Evolutionary conservation across 75 land plant genomes (phyloP).

Genomic region (Ceratopteris richardii): DNA sequence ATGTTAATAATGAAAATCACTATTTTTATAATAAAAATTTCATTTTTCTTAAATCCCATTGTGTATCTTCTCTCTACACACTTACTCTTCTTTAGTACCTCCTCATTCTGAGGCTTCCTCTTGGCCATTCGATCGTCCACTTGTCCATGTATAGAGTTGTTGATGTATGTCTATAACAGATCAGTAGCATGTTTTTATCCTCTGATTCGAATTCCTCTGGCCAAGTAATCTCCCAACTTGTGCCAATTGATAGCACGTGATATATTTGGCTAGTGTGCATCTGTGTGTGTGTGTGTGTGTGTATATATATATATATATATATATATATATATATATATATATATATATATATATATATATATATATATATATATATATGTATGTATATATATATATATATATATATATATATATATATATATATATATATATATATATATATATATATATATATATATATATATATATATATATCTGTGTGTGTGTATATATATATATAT

Average conservation of each 20-base stretch:
- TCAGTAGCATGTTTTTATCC: background rate
- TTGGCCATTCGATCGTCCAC: background rate
- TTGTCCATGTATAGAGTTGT: background rate
- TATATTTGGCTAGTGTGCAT: background rate
- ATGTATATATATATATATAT: background rate
- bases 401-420: background rate
- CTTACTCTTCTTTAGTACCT: too few species aligned
- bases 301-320: background rate
- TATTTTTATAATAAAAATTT: too few species aligned
- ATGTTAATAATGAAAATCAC: too few species aligned
- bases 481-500: background rate
- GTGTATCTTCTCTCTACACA: too few species aligned
- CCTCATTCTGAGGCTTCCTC: background rate
- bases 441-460: background rate
- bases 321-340: background rate
- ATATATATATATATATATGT: background rate
- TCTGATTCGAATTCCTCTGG: background rate
- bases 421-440: background rate
- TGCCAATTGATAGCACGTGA: background rate
- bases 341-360: background rate
- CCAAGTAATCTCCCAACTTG: background rate
- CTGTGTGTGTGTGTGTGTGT: background rate
- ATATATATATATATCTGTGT: too few species aligned
- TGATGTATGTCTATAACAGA: background rate
- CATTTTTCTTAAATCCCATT: too few species aligned